These are phyloP conservation scores for Xylaria hypoxylon DNA, from an alignment of 2,329 filamentous ascomycete genomes.

Conservation along the genomic window DNA sequence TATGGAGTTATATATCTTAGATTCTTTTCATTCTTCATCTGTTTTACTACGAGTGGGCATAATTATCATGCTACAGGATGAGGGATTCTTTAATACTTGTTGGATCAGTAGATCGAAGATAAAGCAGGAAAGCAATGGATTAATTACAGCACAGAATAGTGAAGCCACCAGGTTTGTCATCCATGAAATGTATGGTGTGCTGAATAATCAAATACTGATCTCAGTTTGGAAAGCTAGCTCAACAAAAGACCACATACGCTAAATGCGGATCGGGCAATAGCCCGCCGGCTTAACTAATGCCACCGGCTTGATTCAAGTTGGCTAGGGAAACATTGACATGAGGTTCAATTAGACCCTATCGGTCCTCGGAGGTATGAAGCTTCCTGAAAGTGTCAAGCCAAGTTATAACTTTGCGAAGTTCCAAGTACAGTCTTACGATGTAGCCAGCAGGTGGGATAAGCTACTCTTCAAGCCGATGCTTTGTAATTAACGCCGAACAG, in stretches of 20 bases:
- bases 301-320: neutral
- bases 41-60: neutral
- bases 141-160: too few relatives aligned
- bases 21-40: conserved; percentile 6
- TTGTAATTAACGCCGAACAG: conserved; percentile 27
- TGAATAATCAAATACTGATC: conserved; percentile 1
- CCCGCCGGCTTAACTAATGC: neutral
- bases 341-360: neutral
- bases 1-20: conserved; percentile 40
- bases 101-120: neutral
- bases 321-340: neutral
- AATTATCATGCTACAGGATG: neutral
- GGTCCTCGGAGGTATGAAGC: neutral
- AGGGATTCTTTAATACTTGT: neutral
- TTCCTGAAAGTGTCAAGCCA: neutral
- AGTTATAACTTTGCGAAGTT: too few relatives aligned
- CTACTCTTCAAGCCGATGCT: conserved; percentile 8
- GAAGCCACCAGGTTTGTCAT: too few relatives aligned
- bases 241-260: neutral
- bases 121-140: neutral
- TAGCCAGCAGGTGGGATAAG: too few relatives aligned
- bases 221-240: neutral
- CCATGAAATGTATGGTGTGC: neutral
- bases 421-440: too few relatives aligned
- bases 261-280: neutral